These are phyloP conservation scores for Mrakia blollopis DNA, from an alignment of 768 basidiomycete species.

Conservation along the genomic window DNA sequence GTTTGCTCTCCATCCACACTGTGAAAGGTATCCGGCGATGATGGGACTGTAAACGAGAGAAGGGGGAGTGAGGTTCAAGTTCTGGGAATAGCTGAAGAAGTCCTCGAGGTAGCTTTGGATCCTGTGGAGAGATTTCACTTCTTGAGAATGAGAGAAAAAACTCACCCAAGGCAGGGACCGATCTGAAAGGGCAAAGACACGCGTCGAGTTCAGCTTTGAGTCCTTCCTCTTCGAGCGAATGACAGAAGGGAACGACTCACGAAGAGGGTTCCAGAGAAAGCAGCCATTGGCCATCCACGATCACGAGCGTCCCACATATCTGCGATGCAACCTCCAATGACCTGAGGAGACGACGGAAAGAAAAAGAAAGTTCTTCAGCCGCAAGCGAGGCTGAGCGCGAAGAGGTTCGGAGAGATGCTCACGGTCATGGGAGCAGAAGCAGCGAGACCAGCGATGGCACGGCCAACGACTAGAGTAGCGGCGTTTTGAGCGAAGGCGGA, in stretches of 20 bases:
- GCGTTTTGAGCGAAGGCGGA: slow-evolving; percentile 40
- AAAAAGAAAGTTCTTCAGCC: slow-evolving; percentile 38
- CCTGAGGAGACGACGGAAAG: slow-evolving; percentile 38
- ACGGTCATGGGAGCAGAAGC: slow-evolving; percentile 39
- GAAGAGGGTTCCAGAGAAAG: slow-evolving; percentile 41
- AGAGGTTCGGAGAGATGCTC: slow-evolving; percentile 33
- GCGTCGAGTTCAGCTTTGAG: too few relatives aligned
- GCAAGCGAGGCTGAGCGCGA: slow-evolving; percentile 7
- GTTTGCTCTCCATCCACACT: slow-evolving; percentile 14
- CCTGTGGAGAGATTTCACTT: too few relatives aligned
- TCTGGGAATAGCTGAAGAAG: too few relatives aligned
- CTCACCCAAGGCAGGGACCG: not conserved
- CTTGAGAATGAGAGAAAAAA: too few relatives aligned
- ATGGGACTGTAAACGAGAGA: not conserved
- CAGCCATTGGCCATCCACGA: slow-evolving; percentile 41
- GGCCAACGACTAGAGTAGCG: slow-evolving; percentile 39
- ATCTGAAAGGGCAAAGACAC: not conserved
- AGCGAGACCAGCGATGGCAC: slow-evolving; percentile 40
- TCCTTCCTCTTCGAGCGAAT: too few relatives aligned
- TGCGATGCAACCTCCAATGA: slow-evolving; percentile 9
- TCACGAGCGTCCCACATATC: slow-evolving; percentile 40
- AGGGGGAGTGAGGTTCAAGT: too few relatives aligned
- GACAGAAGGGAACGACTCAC: not conserved
- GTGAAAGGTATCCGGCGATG: slow-evolving; percentile 21
- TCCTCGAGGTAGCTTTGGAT: too few relatives aligned